These are phyloP conservation scores for Neurospora sp. DNA, from an alignment of 495 filamentous ascomycete species.

Conservation along the genomic window DNA sequence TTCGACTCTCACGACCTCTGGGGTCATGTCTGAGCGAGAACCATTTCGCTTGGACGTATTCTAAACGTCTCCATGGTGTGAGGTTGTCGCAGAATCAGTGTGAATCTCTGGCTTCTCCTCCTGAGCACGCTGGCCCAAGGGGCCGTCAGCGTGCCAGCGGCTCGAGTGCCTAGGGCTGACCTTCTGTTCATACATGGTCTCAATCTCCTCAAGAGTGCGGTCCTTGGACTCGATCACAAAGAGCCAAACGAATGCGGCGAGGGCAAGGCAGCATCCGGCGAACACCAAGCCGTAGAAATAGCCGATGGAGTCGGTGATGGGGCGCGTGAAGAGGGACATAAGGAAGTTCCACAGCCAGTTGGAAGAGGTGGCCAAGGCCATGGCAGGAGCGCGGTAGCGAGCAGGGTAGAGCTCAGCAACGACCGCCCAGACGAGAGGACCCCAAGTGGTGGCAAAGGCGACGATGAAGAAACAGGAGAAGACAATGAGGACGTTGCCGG, in stretches of 20 bases:
- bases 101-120: neutral
- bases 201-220: constrained; percentile 49
- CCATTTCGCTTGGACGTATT: neutral
- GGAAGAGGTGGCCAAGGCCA: constrained; percentile 65
- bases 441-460: constrained; percentile 63
- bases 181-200: constrained; percentile 72
- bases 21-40: neutral
- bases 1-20: neutral
- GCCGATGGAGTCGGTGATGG: constrained; percentile 66
- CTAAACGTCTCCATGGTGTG: neutral
- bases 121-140: neutral
- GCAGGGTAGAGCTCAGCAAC: constrained; percentile 75
- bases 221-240: constrained; percentile 53
- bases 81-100: neutral
- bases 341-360: constrained; percentile 89
- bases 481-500: constrained; percentile 64
- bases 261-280: constrained; percentile 57
- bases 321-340: constrained; percentile 26
- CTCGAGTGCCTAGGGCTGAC: constrained; percentile 60
- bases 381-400: constrained; percentile 62
- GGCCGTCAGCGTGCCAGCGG: constrained; percentile 28
- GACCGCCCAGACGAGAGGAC: constrained; percentile 74
- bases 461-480: constrained; percentile 71
- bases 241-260: constrained; percentile 71
- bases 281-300: constrained; percentile 83